Base-by-base conservation (phyloP, 2,329 filamentous ascomycete species). In the Zasmidium angulare region DNA sequence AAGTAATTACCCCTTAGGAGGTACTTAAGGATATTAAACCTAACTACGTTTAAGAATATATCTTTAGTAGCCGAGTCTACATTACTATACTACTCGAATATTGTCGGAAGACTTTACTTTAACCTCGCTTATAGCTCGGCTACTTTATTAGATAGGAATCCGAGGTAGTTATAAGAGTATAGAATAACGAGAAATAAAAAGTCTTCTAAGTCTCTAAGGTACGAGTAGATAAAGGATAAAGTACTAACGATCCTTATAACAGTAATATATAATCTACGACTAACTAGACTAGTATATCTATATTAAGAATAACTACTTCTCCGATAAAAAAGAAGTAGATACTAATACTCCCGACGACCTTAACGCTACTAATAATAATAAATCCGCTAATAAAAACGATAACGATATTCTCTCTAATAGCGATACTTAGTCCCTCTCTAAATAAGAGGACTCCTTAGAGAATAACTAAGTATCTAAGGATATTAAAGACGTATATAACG, bases 111-210 rank as follows among this genome's bases (percentile, higher is more conserved):
- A 50, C 1, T 2, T 53, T 59, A 9, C 46, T 43, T 10, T 36
- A 40, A 2, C 29, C 20, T 4, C 3, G 53, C 21, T 23, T 21
- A 11, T 59, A 46, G 57, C 14, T 46, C 1, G 46, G 57, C 1
- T 55, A 59, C 46, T 59, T 59, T 29, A 46, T 59, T 46, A 26
- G 57, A 2, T 46, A 26, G 2, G 31, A 59, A 46, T 22, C n/a
- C 12, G 47, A 59, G 51, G 6, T 29, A 2, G 29, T 59, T 14
- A 19, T 46, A 2, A 2, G 12, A 2, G 46, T 59, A 17, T 59
- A 29, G 14, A 14, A 59, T 36, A 43, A 19, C 9, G 53, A 55
- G 9, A 46, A 47, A 6, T 2, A 58, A 20, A 52, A 47, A 53
- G 55, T 53, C 17, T 53, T 22, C 19, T 11, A 40, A 31, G 24